These are phyloP conservation scores for Orbilia oligospora DNA, from an alignment of 2,329 filamentous ascomycete genomes.

Conservation along the genomic window DNA sequence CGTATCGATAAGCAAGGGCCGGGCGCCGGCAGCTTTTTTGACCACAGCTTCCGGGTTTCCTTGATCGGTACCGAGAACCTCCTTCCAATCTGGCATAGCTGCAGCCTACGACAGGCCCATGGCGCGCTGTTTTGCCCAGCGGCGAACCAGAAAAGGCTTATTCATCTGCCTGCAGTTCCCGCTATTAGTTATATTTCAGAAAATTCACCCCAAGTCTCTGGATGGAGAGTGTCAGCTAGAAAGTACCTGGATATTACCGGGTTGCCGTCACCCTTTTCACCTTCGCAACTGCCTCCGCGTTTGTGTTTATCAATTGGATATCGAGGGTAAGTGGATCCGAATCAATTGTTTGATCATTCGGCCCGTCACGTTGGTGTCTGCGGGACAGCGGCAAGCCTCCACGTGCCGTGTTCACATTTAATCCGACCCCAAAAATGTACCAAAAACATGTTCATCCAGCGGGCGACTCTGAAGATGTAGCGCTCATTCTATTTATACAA, in stretches of 20 bases:
- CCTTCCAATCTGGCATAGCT: conserved; percentile 50
- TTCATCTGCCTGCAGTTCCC: conserved; percentile 23
- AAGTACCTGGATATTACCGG: background rate
- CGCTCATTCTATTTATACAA: conserved; percentile 23
- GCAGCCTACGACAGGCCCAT: conserved; percentile 18
- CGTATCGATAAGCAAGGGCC: conserved; percentile 35
- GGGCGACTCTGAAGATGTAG: background rate
- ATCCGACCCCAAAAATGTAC: conserved; percentile 12
- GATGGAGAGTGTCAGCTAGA: background rate
- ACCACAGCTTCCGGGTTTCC: conserved; percentile 32
- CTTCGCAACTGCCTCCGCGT: conserved; percentile 9
- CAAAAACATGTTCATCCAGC: conserved; percentile 6
- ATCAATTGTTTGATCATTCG: conserved; percentile 9
- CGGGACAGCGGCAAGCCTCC: conserved; percentile 18
- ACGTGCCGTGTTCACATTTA: conserved; percentile 44
- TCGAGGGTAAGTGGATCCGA: conserved; percentile 28
- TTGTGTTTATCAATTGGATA: background rate
- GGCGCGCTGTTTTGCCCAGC: conserved; percentile 30
- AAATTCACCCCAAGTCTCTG: background rate
- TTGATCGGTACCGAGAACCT: conserved; percentile 41
- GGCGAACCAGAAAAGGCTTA: conserved; percentile 40
- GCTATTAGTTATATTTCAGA: conserved; percentile 29
- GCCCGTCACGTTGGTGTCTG: conserved; percentile 41
- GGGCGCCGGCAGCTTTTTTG: background rate
- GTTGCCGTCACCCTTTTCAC: conserved; percentile 26